Base-by-base conservation (phyloP, 805 yeast genomes). In the Ogataea angusta region DNA sequence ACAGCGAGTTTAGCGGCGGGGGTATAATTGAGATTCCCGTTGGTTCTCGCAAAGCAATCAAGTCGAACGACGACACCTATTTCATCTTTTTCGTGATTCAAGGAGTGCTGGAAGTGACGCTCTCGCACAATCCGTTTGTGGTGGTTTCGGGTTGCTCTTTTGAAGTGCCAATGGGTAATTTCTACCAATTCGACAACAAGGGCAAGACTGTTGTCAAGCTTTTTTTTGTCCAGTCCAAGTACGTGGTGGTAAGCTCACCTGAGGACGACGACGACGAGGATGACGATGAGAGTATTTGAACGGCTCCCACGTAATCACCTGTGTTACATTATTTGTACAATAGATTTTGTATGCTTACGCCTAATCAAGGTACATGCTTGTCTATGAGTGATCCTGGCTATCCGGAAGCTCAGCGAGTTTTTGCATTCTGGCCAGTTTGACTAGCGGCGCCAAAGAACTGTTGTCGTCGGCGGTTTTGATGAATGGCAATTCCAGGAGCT, bases 111-210 rank as follows among this genome's bases (percentile, higher is more conserved):
- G 86, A 85, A 52, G 90, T 85, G 2, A 75, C 79, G 1, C 48
- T 89, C 4, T 73, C 77, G 14, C 76, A 75, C 5, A 71, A 69
- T 15, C 69, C 66, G 16, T 85, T 89, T 57, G 63, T 78, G 4
- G 83, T 81, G 6, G 70, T 76, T 1, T 67, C 72, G 40, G 95
- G 95, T 1, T 83, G 95, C 38, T 76, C 91, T 4, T 82, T 89
- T 53, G 85, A 84, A 53, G 72, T 90, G 5, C 96, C 96, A 1
- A 75, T 83, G 65, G 83, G 82, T 5, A 85, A 85, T 56, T 70
- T 73, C 30, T 88, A 86, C 60, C 76, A 83, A 13, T 72, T 89
- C 48, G 72, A 70, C 34, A 86, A 86, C 55, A 70, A 69, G 29
- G 84, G 89, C 0, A 64, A 69, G 23, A 67, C 64, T 13, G 70